Evolutionary conservation across 1,284 basidiomycete species (phyloP).

Genomic region (Boletus semigastroideus): DNA sequence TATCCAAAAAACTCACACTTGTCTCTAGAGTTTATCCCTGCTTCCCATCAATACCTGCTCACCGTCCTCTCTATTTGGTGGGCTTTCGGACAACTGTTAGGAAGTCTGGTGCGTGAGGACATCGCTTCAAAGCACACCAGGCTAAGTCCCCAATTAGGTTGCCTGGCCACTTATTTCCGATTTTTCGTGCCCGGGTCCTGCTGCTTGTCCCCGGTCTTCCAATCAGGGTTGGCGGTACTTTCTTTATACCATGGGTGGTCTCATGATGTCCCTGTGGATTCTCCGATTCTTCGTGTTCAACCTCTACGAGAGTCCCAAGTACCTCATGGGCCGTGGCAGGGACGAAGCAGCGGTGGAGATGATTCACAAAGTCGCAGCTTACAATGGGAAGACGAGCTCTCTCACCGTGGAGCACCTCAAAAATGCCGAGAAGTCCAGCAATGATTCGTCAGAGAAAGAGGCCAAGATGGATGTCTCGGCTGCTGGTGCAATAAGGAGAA

Average conservation of each 20-base stretch:
- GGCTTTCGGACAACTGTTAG: conserved; percentile 61
- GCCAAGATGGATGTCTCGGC: conserved; percentile 37
- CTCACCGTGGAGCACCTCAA: conserved; percentile 52
- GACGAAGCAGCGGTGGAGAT: conserved; percentile 73
- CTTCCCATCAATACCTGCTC: conserved; percentile 60
- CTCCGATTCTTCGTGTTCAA: conserved; percentile 73
- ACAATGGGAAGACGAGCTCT: conserved; percentile 53
- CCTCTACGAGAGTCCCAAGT: conserved; percentile 78
- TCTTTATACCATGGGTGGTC: conserved; percentile 58
- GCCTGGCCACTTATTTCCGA: conserved; percentile 68
- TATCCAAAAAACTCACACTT: neutral
- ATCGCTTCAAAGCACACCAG: neutral
- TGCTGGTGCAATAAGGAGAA: conserved; percentile 40
- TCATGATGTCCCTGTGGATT: conserved; percentile 63
- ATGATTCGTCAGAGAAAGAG: conserved; percentile 14
- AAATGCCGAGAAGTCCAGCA: conserved; percentile 25
- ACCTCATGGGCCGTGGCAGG: conserved; percentile 67
- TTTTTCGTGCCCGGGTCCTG: conserved; percentile 52
- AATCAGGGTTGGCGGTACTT: conserved; percentile 77
- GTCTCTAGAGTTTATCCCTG: conserved; percentile 55
- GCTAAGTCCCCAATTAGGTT: conserved; percentile 35
- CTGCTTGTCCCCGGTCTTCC: conserved; percentile 41
- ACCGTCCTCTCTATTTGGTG: conserved; percentile 67
- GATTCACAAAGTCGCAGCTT: conserved; percentile 65
- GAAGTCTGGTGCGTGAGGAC: conserved; percentile 47